These are phyloP conservation scores for Zymoseptoria pseudotritici DNA, from an alignment of 2,329 filamentous ascomycete genomes.

Conservation along the genomic window DNA sequence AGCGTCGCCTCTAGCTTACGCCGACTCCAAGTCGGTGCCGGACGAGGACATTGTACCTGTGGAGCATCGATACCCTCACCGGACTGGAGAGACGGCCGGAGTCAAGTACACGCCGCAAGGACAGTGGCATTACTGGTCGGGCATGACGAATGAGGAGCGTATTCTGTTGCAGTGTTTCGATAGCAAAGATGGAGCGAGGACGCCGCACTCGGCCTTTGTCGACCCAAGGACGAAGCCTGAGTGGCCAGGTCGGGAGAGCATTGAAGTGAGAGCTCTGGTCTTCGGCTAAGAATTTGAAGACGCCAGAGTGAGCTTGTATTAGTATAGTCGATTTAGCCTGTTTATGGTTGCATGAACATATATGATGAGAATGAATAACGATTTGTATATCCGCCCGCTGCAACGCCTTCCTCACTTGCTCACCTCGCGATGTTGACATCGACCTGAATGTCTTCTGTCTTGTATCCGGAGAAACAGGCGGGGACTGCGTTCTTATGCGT, in stretches of 20 bases:
- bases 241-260: constrained; percentile 63
- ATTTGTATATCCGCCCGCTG: background rate
- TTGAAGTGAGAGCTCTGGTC: constrained; percentile 79
- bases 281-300: constrained; percentile 44
- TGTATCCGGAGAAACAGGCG: background rate
- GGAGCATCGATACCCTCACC: constrained; percentile 64
- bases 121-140: constrained; percentile 73
- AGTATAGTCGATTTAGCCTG: background rate
- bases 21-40: constrained; percentile 47
- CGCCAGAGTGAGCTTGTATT: background rate
- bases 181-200: constrained; percentile 32
- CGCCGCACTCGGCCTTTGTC: constrained; percentile 70
- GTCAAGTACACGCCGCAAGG: constrained; percentile 56
- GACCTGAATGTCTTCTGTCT: background rate
- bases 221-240: constrained; percentile 67
- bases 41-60: constrained; percentile 62
- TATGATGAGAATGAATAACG: background rate
- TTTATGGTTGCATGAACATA: background rate
- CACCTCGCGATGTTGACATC: background rate
- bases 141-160: constrained; percentile 58
- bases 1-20: constrained; percentile 50
- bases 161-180: constrained; percentile 47
- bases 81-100: constrained; percentile 66
- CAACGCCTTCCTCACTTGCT: background rate
- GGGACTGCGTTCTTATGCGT: background rate